Evolutionary conservation across 148 eudicot species (phyloP).

Genomic region (Diospyros lotus): DNA sequence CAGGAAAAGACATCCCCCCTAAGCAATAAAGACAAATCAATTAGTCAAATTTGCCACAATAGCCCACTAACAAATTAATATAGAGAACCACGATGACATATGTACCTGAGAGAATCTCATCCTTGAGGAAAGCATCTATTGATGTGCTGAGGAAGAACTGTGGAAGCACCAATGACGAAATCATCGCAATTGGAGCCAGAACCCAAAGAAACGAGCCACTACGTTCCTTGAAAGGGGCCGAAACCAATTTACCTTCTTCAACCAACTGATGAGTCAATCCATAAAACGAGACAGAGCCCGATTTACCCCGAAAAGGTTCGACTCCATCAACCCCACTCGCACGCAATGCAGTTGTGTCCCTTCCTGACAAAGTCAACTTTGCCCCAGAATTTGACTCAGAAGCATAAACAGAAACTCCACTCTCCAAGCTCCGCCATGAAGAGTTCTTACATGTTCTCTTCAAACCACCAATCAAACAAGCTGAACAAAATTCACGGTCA

Average conservation of each 20-base stretch:
- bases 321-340: constrained; percentile 22
- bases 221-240: constrained; percentile 52
- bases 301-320: constrained; percentile 72
- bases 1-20: neutral
- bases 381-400: constrained; percentile 20
- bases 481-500: constrained; percentile 26
- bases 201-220: constrained; percentile 70
- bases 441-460: constrained; percentile 26
- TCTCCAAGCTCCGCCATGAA: constrained; percentile 14
- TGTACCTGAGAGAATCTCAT: constrained; percentile 55
- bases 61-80: neutral
- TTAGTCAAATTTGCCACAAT: neutral
- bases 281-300: constrained; percentile 73
- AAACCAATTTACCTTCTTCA: constrained; percentile 52
- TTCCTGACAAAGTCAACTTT: constrained; percentile 15
- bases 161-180: constrained; percentile 63
- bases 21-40: too few species aligned
- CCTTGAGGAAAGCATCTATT: constrained; percentile 37
- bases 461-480: constrained; percentile 14
- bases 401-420: constrained; percentile 16
- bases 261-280: constrained; percentile 64
- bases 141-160: constrained; percentile 43
- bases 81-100: neutral
- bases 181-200: constrained; percentile 61
- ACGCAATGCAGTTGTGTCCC: constrained; percentile 11